Evolutionary conservation across 2,329 filamentous ascomycete species (phyloP).

Genomic region (Penicillium sp.): DNA sequence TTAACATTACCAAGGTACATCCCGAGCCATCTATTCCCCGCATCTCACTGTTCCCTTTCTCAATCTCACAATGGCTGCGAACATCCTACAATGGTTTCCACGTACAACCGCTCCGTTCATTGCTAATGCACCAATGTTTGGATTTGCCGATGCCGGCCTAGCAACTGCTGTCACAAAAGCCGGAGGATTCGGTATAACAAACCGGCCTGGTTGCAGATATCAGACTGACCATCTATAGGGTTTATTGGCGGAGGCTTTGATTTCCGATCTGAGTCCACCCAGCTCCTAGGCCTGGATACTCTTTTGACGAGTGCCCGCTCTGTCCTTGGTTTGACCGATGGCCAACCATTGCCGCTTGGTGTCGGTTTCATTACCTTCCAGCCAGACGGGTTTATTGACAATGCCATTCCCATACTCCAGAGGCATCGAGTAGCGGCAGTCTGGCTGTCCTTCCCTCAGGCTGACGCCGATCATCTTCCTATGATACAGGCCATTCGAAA

Average conservation of each 20-base stretch:
- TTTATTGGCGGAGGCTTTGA: constrained; percentile 19
- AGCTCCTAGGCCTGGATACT: constrained; percentile 12
- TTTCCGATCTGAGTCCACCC: constrained; percentile 11
- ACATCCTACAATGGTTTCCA: constrained; percentile 13
- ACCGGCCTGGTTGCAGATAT: not conserved
- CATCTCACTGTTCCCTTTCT: not conserved
- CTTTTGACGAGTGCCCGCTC: constrained; percentile 9
- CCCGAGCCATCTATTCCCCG: not conserved
- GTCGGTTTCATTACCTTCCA: constrained; percentile 56
- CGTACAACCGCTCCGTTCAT: constrained; percentile 16
- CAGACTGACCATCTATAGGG: constrained; percentile 6
- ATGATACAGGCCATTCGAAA: constrained; percentile 24
- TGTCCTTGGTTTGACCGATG: constrained; percentile 2
- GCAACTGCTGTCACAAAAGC: constrained; percentile 15
- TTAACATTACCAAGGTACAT: not conserved
- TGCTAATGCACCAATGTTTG: constrained; percentile 21
- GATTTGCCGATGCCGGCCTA: constrained; percentile 13
- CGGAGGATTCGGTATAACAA: constrained; percentile 15
- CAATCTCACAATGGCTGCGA: not conserved
- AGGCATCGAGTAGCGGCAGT: constrained; percentile 51
- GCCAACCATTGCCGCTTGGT: constrained; percentile 43
- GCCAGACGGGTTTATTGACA: constrained; percentile 12
- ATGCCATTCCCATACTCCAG: constrained; percentile 44
- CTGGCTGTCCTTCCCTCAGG: constrained; percentile 57
- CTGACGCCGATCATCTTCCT: constrained; percentile 31